A percentile compares a stretch with the other conserved stretches of the same genome.
phyloP scores from a whole-genome alignment of 331 rosid genomes.

The Prunus yedoensis region DNA sequence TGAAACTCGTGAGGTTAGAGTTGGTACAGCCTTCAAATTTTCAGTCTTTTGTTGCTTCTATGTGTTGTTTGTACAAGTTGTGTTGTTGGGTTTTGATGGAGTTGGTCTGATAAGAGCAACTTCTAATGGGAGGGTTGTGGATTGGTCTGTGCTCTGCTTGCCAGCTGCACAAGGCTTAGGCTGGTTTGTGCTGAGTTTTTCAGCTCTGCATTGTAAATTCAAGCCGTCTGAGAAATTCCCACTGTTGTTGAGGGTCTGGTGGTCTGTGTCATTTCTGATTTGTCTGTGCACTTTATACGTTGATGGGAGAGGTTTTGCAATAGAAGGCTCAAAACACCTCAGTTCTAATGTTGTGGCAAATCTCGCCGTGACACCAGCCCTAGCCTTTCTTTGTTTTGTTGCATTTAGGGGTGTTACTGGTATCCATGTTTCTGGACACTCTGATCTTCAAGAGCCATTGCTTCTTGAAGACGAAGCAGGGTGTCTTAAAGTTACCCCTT shows the following conservation, averaged over 20 bases:
- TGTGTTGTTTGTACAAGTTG: conserved; percentile 65
- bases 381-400: conserved; percentile 65
- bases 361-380: conserved; percentile 67
- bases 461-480: conserved; percentile 86
- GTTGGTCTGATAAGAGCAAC: conserved; percentile 46
- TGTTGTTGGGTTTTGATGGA: conserved; percentile 75
- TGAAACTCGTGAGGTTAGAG: conserved; percentile 44
- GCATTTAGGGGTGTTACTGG: conserved; percentile 78
- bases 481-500: conserved; percentile 85
- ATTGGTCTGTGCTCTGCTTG: conserved; percentile 50
- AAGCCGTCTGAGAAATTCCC: conserved; percentile 70
- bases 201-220: conserved; percentile 68
- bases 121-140: conserved; percentile 34
- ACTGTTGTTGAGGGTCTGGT: conserved; percentile 75
- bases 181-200: conserved; percentile 74
- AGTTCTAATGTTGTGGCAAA: conserved; percentile 65
- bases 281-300: conserved; percentile 66
- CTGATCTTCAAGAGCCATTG: conserved; percentile 71
- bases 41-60: conserved; percentile 69
- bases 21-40: conserved; percentile 51
- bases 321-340: conserved; percentile 46
- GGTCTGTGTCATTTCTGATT: conserved; percentile 63
- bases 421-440: conserved; percentile 44
- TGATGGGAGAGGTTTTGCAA: conserved; percentile 65
- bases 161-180: conserved; percentile 64